These are phyloP conservation scores for Cordyceps fumosorosea DNA, from an alignment of 2,329 filamentous ascomycete species.

Conservation along the genomic window DNA sequence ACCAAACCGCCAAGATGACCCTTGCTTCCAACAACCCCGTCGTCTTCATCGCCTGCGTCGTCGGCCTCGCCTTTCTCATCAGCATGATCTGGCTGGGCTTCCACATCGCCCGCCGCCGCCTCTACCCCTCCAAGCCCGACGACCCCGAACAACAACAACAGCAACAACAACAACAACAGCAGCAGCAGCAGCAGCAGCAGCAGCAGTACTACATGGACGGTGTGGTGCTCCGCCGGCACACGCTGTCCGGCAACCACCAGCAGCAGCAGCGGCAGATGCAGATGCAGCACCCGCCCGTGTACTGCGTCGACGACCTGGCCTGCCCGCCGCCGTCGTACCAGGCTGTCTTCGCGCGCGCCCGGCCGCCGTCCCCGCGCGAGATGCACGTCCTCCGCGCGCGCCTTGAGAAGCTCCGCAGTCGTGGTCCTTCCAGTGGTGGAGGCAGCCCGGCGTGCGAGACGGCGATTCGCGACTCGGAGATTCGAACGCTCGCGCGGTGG, in stretches of 20 bases:
- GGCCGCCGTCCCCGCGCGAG: background rate
- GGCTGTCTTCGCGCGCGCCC: background rate
- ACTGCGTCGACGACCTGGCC: slow-evolving; percentile 12
- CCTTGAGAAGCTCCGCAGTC: slow-evolving; percentile 4
- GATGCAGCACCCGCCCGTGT: slow-evolving; percentile 10
- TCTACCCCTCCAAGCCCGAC: background rate
- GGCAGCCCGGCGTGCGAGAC: background rate
- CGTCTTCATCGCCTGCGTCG: slow-evolving; percentile 6
- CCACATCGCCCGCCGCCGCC: background rate
- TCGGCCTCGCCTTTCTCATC: background rate
- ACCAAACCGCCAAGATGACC: background rate
- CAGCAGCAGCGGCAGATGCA: background rate
- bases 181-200: too few species aligned
- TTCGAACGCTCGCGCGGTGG: slow-evolving; percentile 13
- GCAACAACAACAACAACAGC: too few species aligned
- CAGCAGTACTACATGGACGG: too few species aligned
- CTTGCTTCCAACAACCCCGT: background rate
- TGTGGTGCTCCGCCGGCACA: background rate
- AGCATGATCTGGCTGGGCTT: background rate
- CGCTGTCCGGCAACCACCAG: background rate
- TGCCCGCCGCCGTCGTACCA: slow-evolving; percentile 16
- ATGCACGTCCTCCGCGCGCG: background rate
- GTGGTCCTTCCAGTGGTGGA: background rate
- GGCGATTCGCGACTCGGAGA: slow-evolving; percentile 12
- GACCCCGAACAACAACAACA: background rate